Conservation (phyloP, 805 yeast genomes). For the Starmerella ratchasimensis region DNA sequence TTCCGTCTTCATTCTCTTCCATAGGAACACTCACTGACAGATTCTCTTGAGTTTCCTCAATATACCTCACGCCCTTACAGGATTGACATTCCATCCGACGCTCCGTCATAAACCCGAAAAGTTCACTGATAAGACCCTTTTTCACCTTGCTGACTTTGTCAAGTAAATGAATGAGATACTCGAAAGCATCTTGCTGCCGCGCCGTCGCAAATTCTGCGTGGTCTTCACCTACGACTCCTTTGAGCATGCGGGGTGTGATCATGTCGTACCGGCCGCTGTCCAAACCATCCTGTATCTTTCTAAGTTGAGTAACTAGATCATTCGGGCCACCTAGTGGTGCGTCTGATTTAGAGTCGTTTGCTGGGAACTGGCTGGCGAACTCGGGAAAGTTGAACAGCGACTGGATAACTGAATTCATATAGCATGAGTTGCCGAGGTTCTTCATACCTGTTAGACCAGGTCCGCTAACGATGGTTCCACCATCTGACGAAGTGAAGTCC, state of each 20-base stretch:
- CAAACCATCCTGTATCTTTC: slow-evolving; percentile 70
- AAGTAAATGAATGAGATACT: slow-evolving; percentile 57
- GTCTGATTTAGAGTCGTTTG: slow-evolving; percentile 16
- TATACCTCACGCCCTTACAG: slow-evolving; percentile 50
- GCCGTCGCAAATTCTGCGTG: slow-evolving; percentile 75
- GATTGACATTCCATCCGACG: slow-evolving; percentile 44
- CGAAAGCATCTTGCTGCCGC: slow-evolving; percentile 92
- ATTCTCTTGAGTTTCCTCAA: slow-evolving; percentile 44
- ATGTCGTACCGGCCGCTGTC: slow-evolving; percentile 57
- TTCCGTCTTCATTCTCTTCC: slow-evolving; percentile 31
- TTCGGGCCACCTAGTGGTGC: slow-evolving; percentile 38
- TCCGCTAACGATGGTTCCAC: slow-evolving; percentile 53
- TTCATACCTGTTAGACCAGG: slow-evolving; percentile 68
- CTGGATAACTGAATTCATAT: slow-evolving; percentile 70
- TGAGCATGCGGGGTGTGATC: slow-evolving; percentile 62
- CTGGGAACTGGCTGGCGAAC: slow-evolving; percentile 25
- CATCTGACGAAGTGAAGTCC: slow-evolving; percentile 70
- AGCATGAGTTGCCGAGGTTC: slow-evolving; percentile 89
- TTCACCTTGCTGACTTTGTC: slow-evolving; percentile 38
- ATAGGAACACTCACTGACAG: slow-evolving; percentile 46
- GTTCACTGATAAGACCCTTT: slow-evolving; percentile 22
- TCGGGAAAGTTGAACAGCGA: slow-evolving; percentile 37
- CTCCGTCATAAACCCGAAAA: slow-evolving; percentile 54
- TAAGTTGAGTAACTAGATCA: slow-evolving; percentile 60
- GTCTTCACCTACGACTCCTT: slow-evolving; percentile 57